These are phyloP conservation scores for Microdochium nivale DNA, from an alignment of 2,329 filamentous ascomycete genomes.

Conservation along the genomic window DNA sequence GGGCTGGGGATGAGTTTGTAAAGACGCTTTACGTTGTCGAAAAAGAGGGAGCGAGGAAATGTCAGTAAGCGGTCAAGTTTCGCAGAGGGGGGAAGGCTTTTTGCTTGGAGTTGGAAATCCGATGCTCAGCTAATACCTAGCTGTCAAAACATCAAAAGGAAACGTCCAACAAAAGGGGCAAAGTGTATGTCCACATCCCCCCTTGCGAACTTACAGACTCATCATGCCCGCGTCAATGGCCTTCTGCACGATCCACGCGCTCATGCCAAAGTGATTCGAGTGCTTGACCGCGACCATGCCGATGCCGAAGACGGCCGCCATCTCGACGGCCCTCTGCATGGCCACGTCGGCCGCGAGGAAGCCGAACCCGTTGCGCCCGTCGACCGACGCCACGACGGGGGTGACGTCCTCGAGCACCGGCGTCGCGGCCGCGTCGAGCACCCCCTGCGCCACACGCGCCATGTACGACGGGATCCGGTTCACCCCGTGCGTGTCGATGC, in stretches of 20 bases:
- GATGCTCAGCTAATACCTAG: no score
- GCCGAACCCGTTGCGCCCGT: slow-evolving; percentile 65
- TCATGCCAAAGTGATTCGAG: slow-evolving; percentile 80
- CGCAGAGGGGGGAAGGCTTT: no score
- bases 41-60: neutral
- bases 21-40: slow-evolving; percentile 35
- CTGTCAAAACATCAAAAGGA: no score
- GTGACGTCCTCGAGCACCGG: slow-evolving; percentile 55
- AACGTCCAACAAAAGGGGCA: neutral
- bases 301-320: slow-evolving; percentile 58
- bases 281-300: slow-evolving; percentile 69
- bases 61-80: no score
- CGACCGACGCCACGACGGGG: slow-evolving; percentile 60
- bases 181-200: no score
- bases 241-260: slow-evolving; percentile 71
- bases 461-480: slow-evolving; percentile 75
- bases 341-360: slow-evolving; percentile 60
- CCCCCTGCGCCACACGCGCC: slow-evolving; percentile 60
- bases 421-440: slow-evolving; percentile 51
- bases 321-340: slow-evolving; percentile 59
- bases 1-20: slow-evolving; percentile 62
- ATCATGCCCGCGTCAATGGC: slow-evolving; percentile 65
- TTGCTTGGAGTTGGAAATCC: no score
- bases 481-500: slow-evolving; percentile 72
- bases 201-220: slow-evolving; percentile 30